phyloP scores from a whole-genome alignment of 2,329 filamentous ascomycete species.

The Fonsecaea pedrosoi region DNA sequence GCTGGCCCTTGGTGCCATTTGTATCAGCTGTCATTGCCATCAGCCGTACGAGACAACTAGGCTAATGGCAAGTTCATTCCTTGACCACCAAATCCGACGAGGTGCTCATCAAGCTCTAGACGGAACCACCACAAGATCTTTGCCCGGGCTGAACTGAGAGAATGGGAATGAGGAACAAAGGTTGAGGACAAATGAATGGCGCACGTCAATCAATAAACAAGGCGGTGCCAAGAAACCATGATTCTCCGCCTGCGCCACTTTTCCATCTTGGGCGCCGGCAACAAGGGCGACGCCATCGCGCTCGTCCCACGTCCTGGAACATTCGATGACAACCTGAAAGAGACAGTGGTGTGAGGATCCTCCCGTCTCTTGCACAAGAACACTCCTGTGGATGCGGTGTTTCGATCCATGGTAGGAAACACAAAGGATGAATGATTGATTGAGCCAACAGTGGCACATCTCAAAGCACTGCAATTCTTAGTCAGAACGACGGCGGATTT shows the following conservation, averaged over 20 bases:
- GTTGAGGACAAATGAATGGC: not conserved
- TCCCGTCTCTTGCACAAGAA: not conserved
- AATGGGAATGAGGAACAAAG: not conserved
- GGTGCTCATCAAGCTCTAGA: not conserved
- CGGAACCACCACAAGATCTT: not conserved
- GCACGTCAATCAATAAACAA: not conserved
- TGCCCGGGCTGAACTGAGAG: not conserved
- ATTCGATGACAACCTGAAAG: not conserved
- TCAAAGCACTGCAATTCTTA: not conserved
- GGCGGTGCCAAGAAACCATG: not conserved
- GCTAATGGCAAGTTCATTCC: not conserved
- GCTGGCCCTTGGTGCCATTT: not conserved
- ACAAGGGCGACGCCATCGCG: not conserved
- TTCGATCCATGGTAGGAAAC: not conserved
- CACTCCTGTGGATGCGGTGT: not conserved
- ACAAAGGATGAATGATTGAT: not conserved
- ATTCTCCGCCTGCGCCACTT: not conserved
- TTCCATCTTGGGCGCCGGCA: not conserved
- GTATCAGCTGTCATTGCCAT: not conserved
- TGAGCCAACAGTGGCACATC: not conserved
- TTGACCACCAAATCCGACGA: not conserved
- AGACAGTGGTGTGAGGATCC: not conserved
- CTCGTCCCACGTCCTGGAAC: not conserved
- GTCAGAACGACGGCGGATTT: not conserved
- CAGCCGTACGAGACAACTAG: not conserved